These are phyloP conservation scores for Pleomassaria siparia DNA, from an alignment of 2,329 filamentous ascomycete genomes.

Conservation along the genomic window DNA sequence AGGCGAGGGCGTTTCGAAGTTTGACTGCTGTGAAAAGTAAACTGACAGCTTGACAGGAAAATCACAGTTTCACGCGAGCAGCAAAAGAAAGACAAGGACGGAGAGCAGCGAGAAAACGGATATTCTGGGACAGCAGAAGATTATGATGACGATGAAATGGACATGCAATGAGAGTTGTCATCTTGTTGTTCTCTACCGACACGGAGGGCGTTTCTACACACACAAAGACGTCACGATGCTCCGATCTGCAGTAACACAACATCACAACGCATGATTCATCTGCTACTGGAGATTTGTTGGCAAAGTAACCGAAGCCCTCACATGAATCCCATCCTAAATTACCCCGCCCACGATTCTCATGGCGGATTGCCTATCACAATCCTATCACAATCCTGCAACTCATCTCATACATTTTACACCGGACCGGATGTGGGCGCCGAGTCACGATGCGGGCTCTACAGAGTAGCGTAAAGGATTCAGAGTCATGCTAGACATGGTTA, in stretches of 20 bases:
- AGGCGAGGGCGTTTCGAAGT: not conserved
- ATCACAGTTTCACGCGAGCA: conserved; percentile 81
- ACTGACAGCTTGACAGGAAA: conserved; percentile 54
- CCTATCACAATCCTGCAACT: conserved; percentile 11
- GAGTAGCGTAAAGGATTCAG: too few species aligned
- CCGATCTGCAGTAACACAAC: not conserved
- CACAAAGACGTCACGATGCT: not conserved
- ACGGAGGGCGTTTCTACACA: not conserved
- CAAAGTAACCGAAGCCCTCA: not conserved
- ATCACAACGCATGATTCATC: not conserved
- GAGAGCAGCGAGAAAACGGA: conserved; percentile 62
- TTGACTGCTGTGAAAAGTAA: not conserved
- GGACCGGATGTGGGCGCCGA: conserved; percentile 6
- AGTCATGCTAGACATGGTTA: not conserved
- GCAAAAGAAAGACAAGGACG: conserved; percentile 73
- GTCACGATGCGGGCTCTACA: not conserved
- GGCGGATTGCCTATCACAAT: not conserved
- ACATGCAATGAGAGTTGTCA: conserved; percentile 27
- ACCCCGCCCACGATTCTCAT: not conserved
- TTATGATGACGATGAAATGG: conserved; percentile 58
- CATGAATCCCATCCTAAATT: not conserved
- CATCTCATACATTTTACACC: conserved; percentile 8
- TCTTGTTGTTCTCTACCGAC: not conserved
- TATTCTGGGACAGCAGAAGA: conserved; percentile 59
- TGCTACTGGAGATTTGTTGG: not conserved